Evolutionary conservation across 257 asterid species (phyloP).

Genomic region (Lycium barbarum): DNA sequence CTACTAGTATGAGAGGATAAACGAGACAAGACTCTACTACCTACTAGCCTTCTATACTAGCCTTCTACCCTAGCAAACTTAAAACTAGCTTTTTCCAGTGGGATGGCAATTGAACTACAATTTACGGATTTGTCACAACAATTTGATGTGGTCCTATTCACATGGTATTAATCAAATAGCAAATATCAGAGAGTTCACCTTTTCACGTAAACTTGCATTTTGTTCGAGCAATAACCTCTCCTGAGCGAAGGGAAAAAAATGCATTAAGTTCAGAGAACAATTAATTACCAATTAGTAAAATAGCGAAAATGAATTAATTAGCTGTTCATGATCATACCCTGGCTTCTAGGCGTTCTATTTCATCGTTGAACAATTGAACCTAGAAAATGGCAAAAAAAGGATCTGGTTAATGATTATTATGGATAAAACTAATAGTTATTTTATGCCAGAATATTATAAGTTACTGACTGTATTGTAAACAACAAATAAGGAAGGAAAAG

Average conservation of each 20-base stretch:
- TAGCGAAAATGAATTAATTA: neutral
- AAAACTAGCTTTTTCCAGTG: too few relatives aligned
- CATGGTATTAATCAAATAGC: neutral
- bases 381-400: constrained; percentile 20
- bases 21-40: too few relatives aligned
- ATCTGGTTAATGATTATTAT: too few relatives aligned
- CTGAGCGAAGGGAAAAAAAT: constrained; percentile 18
- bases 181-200: constrained; percentile 34
- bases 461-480: too few relatives aligned
- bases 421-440: too few relatives aligned
- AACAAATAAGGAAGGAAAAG: neutral
- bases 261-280: neutral
- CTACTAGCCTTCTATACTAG: too few relatives aligned
- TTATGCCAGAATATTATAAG: too few relatives aligned
- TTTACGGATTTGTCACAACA: too few relatives aligned
- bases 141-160: neutral
- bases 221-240: constrained; percentile 40
- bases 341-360: constrained; percentile 38
- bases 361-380: constrained; percentile 43
- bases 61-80: too few relatives aligned
- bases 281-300: neutral
- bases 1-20: too few relatives aligned
- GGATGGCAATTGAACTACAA: neutral
- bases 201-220: constrained; percentile 38
- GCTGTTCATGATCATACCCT: constrained; percentile 37